Percentiles rank a stretch among this genome's conserved stretches.
These are phyloP conservation scores for Fagopyrum esculentum DNA, from an alignment of 148 eudicot species.

Conservation along the genomic window DNA sequence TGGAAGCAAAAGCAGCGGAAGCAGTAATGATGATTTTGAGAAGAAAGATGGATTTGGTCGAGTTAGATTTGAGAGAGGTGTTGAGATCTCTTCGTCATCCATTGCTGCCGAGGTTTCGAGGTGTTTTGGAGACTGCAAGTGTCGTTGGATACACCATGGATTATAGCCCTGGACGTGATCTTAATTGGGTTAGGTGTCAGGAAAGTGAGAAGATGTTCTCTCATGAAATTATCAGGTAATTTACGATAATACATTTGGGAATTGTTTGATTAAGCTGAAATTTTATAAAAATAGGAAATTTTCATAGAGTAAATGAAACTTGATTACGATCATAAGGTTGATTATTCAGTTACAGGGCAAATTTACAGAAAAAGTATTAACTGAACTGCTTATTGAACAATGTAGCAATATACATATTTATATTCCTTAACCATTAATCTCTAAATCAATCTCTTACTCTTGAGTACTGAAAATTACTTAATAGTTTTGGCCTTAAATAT, in stretches of 20 bases:
- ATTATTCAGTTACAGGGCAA: no score
- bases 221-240: constrained; percentile 27
- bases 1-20: constrained; percentile 52
- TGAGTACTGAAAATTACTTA: no score
- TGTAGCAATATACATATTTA: no score
- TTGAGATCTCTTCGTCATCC: neutral
- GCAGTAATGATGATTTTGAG: constrained; percentile 27
- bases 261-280: no score
- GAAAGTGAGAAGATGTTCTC: constrained; percentile 59
- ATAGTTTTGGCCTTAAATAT: no score
- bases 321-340: no score
- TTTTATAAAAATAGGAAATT: no score
- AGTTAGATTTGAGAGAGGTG: constrained; percentile 7
- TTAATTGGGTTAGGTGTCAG: constrained; percentile 43
- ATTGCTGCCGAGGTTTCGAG: neutral
- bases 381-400: no score
- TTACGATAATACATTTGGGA: neutral
- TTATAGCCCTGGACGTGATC: constrained; percentile 74
- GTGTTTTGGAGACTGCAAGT: neutral
- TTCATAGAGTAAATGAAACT: no score
- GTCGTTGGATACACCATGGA: constrained; percentile 29
- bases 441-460: no score
- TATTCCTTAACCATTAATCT: no score
- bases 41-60: neutral
- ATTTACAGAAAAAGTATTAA: no score